Evolutionary conservation across 257 asterid genomes (phyloP), one percentile per base, ranked within the genome.

Genomic region (Fraxinus excelsior): DNA sequence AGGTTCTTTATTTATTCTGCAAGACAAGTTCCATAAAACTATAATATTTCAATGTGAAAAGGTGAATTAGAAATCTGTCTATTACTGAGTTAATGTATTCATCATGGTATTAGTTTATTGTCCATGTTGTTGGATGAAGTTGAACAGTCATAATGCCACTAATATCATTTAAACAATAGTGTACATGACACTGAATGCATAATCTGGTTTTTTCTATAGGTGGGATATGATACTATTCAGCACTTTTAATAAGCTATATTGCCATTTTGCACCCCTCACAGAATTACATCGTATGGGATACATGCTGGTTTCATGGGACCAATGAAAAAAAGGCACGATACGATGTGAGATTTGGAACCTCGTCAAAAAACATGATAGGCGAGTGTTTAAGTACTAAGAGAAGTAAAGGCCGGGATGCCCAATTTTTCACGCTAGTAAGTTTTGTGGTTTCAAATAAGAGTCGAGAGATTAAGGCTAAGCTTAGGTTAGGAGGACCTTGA

Each of bases 141-240:
- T 64, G 53, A 78, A 37, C 74, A 62, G 79, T 80, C 82, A 83
- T 70, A 68, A 69, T 80, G 77, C 72, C 84, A 72, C 82, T 80
- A 58, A 42, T 79, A 25, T 60, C 37, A 49, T 6, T 66, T 53
- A 29, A 58, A 67, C 32, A 49, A 29, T 65, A 3, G 14, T 23
- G 26, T 44, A 23, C 8, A 75, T 44, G 51, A 29, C 31, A 26
- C 42, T 42, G 28, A 65, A 19, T 64, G 21, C 67, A 44, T 46
- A 44, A 75, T 23, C 42, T 49, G 49, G 31, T 10, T 3, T 2
- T 70, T 10, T 35, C 69, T 71, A 28, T 35, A 53, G 79, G 79
- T 78, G 83, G 79, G 72, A 72, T 46, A 58, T 84, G 85, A 84
- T 81, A 66, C 53, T 70, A 78, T 77, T 77, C 70, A 83, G 73